Base-by-base conservation (phyloP, 768 basidiomycete genomes). In the Postia placenta region DNA sequence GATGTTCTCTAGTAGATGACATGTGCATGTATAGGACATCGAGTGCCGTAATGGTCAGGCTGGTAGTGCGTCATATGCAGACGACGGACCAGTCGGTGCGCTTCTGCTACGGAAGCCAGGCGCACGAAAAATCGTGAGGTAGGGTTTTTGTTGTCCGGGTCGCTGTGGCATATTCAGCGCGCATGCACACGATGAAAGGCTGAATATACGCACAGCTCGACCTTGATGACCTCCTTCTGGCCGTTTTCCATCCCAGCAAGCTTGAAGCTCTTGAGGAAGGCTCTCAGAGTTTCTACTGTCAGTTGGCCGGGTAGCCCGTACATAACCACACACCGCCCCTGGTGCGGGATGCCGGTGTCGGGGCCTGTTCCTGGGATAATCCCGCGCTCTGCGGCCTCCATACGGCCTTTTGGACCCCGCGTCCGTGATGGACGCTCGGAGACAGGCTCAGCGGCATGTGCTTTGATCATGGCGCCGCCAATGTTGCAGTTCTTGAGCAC, bases 71-170 rank as follows among this genome's bases (percentile, higher is more conserved):
- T 80, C 71, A 80, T 74, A 61, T 92, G 85, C 39, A 83, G 51
- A 30, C 69, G 63, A 43, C 84, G 79, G 17, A 81, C 81, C 22
- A 90, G 65, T 45, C 77, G 78, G 56, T 86, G 78, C 1, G 89
- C 89, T 58, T 90, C 85, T 7, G 84, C 72, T 15, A 72, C 66
- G 0, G 79, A 78, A 2, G 66, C 62, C 46, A 85, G 64, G 27
- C 77, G 78, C 23, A 90, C 69, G 9, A 82, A 54, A 54, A 76
- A 79, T 41, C 78, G 75, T 22, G 81, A 73, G 5, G 73, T 48
- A 2, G 24, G 38, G 17, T n/a, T n/a, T n/a, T n/a, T n/a, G n/a
- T n/a, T n/a, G n/a, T n/a, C n/a, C n/a, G n/a, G n/a, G n/a, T n/a
- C n/a, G n/a, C n/a, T n/a, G n/a, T n/a, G n/a, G 33, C 11, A n/a